Conservation (phyloP, 176 grass and related monocot species). For the Elaeis guineensis region DNA sequence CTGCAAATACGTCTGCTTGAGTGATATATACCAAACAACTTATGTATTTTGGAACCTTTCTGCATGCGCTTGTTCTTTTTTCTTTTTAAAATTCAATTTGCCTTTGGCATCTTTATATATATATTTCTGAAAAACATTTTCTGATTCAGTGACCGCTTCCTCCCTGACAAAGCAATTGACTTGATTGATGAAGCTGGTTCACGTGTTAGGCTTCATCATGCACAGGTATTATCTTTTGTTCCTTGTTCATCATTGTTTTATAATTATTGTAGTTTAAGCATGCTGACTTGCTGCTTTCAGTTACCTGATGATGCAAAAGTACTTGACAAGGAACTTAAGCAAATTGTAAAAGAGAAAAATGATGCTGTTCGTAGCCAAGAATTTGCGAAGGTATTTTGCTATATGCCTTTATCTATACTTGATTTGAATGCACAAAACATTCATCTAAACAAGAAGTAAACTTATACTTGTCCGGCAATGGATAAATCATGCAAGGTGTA, state of each 20-base stretch:
- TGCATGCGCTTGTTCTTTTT: too few relatives aligned
- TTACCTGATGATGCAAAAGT: slow-evolving; percentile 10
- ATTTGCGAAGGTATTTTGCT: slow-evolving; percentile 5
- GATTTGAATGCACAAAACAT: too few relatives aligned
- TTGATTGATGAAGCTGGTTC: slow-evolving; percentile 25
- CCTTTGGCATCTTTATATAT: too few relatives aligned
- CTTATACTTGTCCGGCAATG: too few relatives aligned
- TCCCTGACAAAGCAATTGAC: slow-evolving; percentile 18
- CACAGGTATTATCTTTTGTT: background rate
- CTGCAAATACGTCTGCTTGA: too few relatives aligned
- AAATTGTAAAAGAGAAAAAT: slow-evolving; percentile 4
- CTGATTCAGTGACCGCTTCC: slow-evolving; percentile 12
- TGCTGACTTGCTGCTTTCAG: background rate
- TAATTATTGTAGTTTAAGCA: background rate
- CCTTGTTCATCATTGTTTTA: background rate
- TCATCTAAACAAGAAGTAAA: too few relatives aligned
- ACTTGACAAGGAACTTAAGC: slow-evolving; percentile 7
- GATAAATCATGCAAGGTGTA: too few relatives aligned
- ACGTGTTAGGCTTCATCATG: slow-evolving; percentile 10
- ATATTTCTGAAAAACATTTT: too few relatives aligned
- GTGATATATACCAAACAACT: too few relatives aligned
- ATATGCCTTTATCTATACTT: too few relatives aligned
- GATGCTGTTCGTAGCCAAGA: slow-evolving; percentile 11
- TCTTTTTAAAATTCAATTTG: too few relatives aligned
- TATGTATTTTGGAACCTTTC: too few relatives aligned